Conservation (phyloP, 2,329 filamentous ascomycete genomes). For the Penicillium concentricum region DNA sequence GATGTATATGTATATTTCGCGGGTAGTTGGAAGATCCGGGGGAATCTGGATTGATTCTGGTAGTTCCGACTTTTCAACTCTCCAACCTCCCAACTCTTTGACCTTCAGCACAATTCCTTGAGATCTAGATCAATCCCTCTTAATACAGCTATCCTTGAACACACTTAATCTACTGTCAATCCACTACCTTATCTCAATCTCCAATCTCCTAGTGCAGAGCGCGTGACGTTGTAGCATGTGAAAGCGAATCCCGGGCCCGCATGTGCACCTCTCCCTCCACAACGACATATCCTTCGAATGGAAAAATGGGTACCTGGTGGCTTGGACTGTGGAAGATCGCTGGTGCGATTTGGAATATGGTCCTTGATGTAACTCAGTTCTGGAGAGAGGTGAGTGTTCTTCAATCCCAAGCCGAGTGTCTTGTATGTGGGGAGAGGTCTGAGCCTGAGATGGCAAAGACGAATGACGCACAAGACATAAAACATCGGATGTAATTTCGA, state of each 20-base stretch:
- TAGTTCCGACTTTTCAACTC: neutral
- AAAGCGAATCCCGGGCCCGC: conserved; percentile 15
- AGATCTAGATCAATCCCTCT: neutral
- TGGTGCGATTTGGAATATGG: conserved; percentile 53
- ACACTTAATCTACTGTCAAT: neutral
- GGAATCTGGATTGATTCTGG: neutral
- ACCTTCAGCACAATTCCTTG: neutral
- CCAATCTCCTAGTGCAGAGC: neutral
- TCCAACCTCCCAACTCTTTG: too few species aligned
- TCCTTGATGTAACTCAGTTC: conserved; percentile 62
- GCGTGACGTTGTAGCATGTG: conserved; percentile 22
- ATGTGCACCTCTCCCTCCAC: conserved; percentile 3
- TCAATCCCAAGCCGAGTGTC: neutral
- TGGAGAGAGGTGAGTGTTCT: conserved; percentile 56
- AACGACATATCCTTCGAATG: neutral
- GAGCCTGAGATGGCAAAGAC: neutral
- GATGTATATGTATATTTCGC: neutral
- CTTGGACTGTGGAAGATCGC: conserved; percentile 28
- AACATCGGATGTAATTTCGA: neutral
- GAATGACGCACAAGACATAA: neutral
- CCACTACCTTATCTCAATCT: neutral
- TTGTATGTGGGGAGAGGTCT: neutral
- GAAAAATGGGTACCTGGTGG: conserved; percentile 26
- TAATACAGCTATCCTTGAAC: neutral
- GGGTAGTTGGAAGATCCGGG: neutral